Conservation (phyloP, 768 basidiomycete species). For the Kwoniella bestiolae region DNA sequence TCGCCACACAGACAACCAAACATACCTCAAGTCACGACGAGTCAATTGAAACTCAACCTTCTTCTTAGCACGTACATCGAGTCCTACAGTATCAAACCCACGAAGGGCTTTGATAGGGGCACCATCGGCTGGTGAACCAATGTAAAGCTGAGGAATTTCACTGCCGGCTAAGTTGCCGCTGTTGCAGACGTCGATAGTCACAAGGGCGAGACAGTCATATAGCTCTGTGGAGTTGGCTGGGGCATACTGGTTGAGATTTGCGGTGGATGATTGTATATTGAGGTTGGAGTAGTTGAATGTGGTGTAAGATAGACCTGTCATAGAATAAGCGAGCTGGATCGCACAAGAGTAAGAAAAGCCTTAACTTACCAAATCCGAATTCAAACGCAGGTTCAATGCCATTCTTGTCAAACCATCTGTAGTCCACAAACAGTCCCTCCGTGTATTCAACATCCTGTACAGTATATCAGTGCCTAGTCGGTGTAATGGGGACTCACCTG, state of each 20-base stretch:
- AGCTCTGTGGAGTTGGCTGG: conserved; percentile 1
- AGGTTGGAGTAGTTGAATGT: conserved; percentile 17
- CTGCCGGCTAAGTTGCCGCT: conserved; percentile 3
- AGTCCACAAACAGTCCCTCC: conserved; percentile 13
- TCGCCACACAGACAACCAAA: neutral
- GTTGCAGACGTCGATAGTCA: conserved; percentile 13
- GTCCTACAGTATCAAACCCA: conserved; percentile 10
- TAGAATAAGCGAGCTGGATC: too few species aligned
- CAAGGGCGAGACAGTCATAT: conserved; percentile 8
- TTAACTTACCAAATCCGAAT: conserved; percentile 17
- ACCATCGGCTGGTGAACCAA: conserved; percentile 17
- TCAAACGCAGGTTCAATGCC: conserved; percentile 11
- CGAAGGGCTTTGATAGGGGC: conserved; percentile 10
- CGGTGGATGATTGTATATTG: conserved; percentile 4
- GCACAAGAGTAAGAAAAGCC: too few species aligned
- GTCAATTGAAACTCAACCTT: conserved; percentile 11
- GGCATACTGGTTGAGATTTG: neutral
- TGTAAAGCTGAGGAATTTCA: conserved; percentile 14
- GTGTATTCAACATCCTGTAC: conserved; percentile 18
- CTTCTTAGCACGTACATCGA: conserved; percentile 5
- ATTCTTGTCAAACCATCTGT: conserved; percentile 19
- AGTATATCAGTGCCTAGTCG: too few species aligned
- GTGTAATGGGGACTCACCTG: too few species aligned
- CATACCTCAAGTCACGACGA: conserved; percentile 13
- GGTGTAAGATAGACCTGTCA: conserved; percentile 14